Conservation (phyloP, 2,329 filamentous ascomycete genomes). For the Chaetomiaceae sp. region DNA sequence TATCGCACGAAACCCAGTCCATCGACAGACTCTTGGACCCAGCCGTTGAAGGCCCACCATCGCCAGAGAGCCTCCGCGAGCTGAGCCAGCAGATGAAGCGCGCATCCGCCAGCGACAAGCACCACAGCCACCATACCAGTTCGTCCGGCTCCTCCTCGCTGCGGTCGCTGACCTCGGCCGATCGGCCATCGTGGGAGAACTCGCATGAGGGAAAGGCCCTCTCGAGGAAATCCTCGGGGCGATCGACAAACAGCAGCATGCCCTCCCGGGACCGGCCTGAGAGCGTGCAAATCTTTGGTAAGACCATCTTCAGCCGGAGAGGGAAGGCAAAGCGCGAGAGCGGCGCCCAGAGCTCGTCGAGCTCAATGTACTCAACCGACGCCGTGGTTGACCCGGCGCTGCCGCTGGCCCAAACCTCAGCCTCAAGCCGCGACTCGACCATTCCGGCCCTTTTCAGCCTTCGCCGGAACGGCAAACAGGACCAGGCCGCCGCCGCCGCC, state of each 20-base stretch:
- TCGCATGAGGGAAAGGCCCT: conserved; percentile 44
- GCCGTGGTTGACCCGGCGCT: conserved; percentile 21
- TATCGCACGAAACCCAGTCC: conserved; percentile 21
- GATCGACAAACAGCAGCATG: conserved; percentile 50
- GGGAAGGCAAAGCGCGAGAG: conserved; percentile 48
- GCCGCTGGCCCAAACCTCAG: conserved; percentile 26
- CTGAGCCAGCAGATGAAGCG: conserved; percentile 56
- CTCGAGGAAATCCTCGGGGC: conserved; percentile 52
- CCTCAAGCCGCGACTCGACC: conserved; percentile 39
- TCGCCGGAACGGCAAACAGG: conserved; percentile 38
- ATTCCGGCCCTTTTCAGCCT: conserved; percentile 49
- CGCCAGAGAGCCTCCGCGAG: conserved; percentile 54
- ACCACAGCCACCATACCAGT: conserved; percentile 43
- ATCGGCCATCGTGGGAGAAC: conserved; percentile 47
- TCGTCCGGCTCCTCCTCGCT: conserved; percentile 55
- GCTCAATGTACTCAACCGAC: conserved; percentile 47
- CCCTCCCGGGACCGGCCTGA: conserved; percentile 52
- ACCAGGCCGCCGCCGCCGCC: conserved; percentile 27
- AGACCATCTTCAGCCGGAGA: conserved; percentile 54
- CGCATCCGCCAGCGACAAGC: conserved; percentile 44
- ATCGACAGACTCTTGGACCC: conserved; percentile 49
- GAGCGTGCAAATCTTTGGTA: conserved; percentile 55
- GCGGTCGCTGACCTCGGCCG: conserved; percentile 40
- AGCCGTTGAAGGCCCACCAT: conserved; percentile 56
- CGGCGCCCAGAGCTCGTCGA: conserved; percentile 44